Evolutionary conservation across 2,329 filamentous ascomycete species (phyloP).

Genomic region (Passalora sequoiae): DNA sequence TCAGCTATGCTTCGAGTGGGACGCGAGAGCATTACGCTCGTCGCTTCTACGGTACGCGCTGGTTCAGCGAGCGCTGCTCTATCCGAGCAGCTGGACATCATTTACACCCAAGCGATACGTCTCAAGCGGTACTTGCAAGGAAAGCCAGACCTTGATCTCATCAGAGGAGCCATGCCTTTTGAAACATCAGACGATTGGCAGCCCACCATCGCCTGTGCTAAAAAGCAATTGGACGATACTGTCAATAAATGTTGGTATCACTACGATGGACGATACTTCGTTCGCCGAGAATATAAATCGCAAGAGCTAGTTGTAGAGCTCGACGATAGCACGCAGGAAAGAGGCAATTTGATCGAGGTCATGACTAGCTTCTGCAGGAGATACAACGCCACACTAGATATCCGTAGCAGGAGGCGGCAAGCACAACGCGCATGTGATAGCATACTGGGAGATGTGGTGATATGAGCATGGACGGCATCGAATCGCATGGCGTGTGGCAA

Average conservation of each 20-base stretch:
- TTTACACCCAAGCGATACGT: conserved; percentile 4
- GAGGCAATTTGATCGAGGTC: conserved; percentile 4
- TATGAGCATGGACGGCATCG: neutral
- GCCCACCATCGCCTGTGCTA: conserved; percentile 24
- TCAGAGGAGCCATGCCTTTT: neutral
- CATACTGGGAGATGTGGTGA: conserved; percentile 1
- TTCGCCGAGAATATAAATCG: conserved; percentile 42
- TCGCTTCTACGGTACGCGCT: conserved; percentile 14
- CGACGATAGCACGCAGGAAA: conserved; percentile 19
- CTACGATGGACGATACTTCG: conserved; percentile 43
- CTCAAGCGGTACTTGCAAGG: conserved; percentile 4
- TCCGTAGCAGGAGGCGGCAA: neutral
- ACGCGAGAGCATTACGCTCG: conserved; percentile 10
- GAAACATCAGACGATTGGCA: too few relatives aligned
- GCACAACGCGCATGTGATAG: conserved; percentile 1
- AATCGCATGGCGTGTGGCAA: too few relatives aligned
- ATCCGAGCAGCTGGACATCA: conserved; percentile 6
- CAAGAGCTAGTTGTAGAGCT: conserved; percentile 43
- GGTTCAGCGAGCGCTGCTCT: conserved; percentile 6
- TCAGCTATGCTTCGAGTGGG: conserved; percentile 16
- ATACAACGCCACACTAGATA: conserved; percentile 11
- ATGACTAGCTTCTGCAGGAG: conserved; percentile 10
- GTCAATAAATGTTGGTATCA: conserved; percentile 46
- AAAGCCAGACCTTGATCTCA: neutral
- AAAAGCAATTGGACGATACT: conserved; percentile 41